Base-by-base conservation (phyloP, 2,329 filamentous ascomycete genomes). In the Ramularia collo-cygni region DNA sequence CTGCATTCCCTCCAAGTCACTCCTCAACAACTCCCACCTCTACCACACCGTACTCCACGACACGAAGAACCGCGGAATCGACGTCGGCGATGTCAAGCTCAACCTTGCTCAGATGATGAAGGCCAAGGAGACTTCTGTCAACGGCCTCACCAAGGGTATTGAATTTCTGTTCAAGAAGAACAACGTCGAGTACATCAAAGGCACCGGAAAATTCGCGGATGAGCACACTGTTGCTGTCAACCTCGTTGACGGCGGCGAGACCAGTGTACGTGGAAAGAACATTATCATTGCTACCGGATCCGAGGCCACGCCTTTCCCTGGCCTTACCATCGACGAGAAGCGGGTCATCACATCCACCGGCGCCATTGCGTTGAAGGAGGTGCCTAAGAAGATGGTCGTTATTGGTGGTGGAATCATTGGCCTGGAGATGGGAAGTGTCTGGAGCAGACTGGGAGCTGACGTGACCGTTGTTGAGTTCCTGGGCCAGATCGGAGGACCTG, bases 121-220 rank as follows among this genome's bases (percentile, higher is more conserved):
- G 74, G 89, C 92, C 44, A 98, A 98, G 74, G 90, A 98, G 37
- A 83, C 80, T 26, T 93, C 92, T 37, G 92, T 98, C 48, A 68
- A 72, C 28, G 80, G 88, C 35, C 72, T 98, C 53, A 98, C 92
- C 53, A 96, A 96, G 75, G 92, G 92, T 65, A 85, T 98, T 52
- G 92, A 98, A 69, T 98, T 90, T 65, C 75, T 98, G 50, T 83
- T 98, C 71, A 96, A 96, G 81, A 96, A 98, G 78, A 98, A 98
- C 72, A 86, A 87, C 50, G 92, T 95, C 53, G 88, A 96, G 64
- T 98, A 96, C 69, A 76, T 96, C 71, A 95, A 95, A 75, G 92
- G 92, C 55, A 80, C 86, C 37, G 45, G 54, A 28, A 39, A 39
- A 29, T 52, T 50, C 37, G 48, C 49, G 13, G 53, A 56, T 26